These are phyloP conservation scores for Prinsepia uniflora DNA, from an alignment of 306 rosid species.

Conservation along the genomic window DNA sequence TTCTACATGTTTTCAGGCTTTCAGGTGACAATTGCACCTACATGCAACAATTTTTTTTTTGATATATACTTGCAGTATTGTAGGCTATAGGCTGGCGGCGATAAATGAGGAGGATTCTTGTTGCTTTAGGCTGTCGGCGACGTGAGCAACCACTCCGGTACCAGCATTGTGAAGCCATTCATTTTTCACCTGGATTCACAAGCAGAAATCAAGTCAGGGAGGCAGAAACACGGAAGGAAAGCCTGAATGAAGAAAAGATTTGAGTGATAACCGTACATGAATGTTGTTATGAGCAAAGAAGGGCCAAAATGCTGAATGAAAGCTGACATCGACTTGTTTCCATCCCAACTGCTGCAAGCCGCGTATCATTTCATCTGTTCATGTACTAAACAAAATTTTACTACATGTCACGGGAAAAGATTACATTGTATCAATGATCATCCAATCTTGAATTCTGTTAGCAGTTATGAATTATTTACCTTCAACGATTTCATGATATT, in stretches of 20 bases:
- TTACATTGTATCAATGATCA: background rate
- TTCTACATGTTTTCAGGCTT: constrained; percentile 16
- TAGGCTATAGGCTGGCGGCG: constrained; percentile 57
- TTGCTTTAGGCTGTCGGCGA: constrained; percentile 77
- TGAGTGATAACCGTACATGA: constrained; percentile 45
- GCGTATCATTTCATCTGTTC: constrained; percentile 78
- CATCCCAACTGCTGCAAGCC: constrained; percentile 87
- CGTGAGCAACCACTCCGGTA: constrained; percentile 82
- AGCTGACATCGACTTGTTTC: constrained; percentile 93
- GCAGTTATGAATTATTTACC: constrained; percentile 36
- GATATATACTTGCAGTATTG: constrained; percentile 11
- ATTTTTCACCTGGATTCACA: constrained; percentile 73
- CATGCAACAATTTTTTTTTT: no score
- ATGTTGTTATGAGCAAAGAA: constrained; percentile 98
- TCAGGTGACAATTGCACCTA: constrained; percentile 8
- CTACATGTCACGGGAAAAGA: constrained; percentile 4
- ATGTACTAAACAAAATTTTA: constrained; percentile 17
- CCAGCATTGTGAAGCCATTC: constrained; percentile 95
- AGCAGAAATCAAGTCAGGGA: constrained; percentile 11
- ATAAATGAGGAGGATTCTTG: constrained; percentile 57
- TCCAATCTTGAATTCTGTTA: constrained; percentile 16
- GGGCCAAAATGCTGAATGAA: constrained; percentile 82
- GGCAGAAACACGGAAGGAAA: constrained; percentile 12
- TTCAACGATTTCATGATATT: constrained; percentile 88
- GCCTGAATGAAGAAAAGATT: constrained; percentile 1